These are phyloP conservation scores for Prunus mira DNA, from an alignment of 306 rosid species.

Conservation along the genomic window DNA sequence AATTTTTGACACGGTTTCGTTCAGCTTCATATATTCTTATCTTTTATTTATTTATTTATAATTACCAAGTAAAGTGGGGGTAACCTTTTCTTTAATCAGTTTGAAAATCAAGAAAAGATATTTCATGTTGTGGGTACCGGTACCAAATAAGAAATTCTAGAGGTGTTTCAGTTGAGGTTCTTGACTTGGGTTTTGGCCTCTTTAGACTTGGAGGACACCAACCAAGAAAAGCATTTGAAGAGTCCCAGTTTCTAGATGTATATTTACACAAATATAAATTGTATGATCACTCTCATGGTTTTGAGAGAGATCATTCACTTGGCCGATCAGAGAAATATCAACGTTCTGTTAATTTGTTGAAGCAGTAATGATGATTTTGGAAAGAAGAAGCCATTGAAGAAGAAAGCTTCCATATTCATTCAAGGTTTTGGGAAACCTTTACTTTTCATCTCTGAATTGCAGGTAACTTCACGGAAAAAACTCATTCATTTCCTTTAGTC, in stretches of 20 bases:
- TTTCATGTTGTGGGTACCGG: neutral
- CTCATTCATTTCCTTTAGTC: neutral
- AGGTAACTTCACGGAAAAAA: conserved; percentile 2
- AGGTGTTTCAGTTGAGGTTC: conserved; percentile 14
- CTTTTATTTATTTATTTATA: neutral
- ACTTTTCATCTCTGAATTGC: neutral
- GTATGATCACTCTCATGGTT: neutral
- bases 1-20: conserved; percentile 39
- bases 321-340: neutral
- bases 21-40: neutral
- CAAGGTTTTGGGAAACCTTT: neutral
- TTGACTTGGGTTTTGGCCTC: neutral
- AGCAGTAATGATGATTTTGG: neutral
- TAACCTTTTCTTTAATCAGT: neutral
- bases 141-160: neutral
- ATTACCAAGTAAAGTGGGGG: neutral
- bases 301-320: too few species aligned
- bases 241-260: neutral
- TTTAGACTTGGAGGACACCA: neutral
- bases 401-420: neutral
- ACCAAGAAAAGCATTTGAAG: neutral
- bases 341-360: neutral
- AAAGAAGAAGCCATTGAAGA: neutral
- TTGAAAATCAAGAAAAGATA: neutral
- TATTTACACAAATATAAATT: neutral